Evolutionary conservation across 139 green algal species (phyloP).

Genomic region (Coccomyxa sp.): DNA sequence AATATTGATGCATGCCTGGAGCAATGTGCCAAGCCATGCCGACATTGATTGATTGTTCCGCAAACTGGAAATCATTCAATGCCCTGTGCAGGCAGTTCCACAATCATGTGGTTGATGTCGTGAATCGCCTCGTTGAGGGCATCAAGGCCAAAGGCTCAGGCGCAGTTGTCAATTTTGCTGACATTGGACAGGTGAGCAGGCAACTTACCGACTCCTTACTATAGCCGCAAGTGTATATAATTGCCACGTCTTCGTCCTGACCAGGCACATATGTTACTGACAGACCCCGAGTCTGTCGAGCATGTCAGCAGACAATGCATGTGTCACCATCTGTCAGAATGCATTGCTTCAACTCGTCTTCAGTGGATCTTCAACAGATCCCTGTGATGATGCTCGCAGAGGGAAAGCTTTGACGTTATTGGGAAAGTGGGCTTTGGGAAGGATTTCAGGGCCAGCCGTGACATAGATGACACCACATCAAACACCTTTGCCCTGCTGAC

Average conservation of each 20-base stretch:
- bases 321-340: not conserved
- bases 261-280: not conserved
- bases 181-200: not conserved
- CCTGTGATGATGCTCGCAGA: not conserved
- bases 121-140: not conserved
- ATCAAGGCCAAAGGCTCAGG: not conserved
- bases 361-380: not conserved
- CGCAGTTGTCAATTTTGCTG: not conserved
- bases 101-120: not conserved
- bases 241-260: not conserved
- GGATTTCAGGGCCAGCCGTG: not conserved
- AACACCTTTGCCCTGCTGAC: not conserved
- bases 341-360: not conserved
- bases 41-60: not conserved
- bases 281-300: not conserved
- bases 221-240: not conserved
- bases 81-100: not conserved
- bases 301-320: not conserved
- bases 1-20: not conserved
- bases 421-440: not conserved
- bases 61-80: not conserved
- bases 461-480: not conserved
- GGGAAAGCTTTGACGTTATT: not conserved
- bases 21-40: not conserved
- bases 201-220: not conserved